Evolutionary conservation across 2,329 filamentous ascomycete species (phyloP), one percentile per base, ranked within the genome.

Genomic region (Alternaria sp.): DNA sequence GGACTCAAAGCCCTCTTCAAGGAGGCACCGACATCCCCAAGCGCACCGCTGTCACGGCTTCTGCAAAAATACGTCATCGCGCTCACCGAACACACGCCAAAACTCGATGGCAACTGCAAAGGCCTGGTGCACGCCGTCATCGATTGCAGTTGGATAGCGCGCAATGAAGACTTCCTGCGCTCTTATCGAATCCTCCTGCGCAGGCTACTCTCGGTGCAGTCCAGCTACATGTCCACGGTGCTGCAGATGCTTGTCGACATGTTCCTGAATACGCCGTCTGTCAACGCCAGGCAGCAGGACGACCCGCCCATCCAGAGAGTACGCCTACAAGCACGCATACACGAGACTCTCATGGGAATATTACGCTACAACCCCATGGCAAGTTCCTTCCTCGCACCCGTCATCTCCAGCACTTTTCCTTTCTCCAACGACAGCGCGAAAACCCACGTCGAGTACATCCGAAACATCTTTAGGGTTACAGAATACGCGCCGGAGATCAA

Each of bases 401-500:
- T 93, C 48, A 77, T 96, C 37, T 79, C 85, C 48, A 77, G 81
- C 49, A 88, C 88, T 40, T 96, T 96, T 60, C 92, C 93, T 0
- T 91, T 88, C 59, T 84, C 90, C 49, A 89, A 89, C 62, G 91
- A 96, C 52, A 87, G 89, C 4, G 89, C 90, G 62, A 88, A 88
- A 65, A 84, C 86, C n/a, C 93, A 97, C 74, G 86, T 94, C 67
- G 87, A 89, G n/a, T 99, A 96, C 72, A 89, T 97, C 57, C 85
- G 90, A 69, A 97, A 98, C 73, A 81, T 98, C 9, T 81, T 98
- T 26, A 86, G 84, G 58, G 81, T 98, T 33, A 88, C 90, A 52
- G 84, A 87, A 48, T 97, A 97, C 72, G 86, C 90, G 1, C 89
- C 92, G 0, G 88, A 91, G 58, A 80, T 97, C 34, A 89, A 89